Percentiles rank a stretch among this genome's conserved stretches.
Conservation (phyloP, 495 filamentous ascomycete species). For the Tuber borchii region DNA sequence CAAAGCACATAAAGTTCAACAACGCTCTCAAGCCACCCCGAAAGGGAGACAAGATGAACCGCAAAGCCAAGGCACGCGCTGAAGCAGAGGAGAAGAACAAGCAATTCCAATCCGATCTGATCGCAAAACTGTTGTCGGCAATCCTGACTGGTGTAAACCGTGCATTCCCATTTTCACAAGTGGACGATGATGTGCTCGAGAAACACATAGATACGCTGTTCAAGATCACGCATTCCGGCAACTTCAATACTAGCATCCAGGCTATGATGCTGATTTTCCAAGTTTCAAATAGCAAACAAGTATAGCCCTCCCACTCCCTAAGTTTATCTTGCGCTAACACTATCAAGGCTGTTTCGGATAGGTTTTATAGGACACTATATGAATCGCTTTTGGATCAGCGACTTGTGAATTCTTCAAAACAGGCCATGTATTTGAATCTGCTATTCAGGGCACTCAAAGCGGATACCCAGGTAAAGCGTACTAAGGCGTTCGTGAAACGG, state of each 20-base stretch:
- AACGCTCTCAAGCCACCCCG: constrained; percentile 31
- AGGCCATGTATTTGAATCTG: constrained; percentile 87
- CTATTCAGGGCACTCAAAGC: constrained; percentile 79
- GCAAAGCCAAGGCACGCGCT: constrained; percentile 36
- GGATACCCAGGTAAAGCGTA: constrained; percentile 75
- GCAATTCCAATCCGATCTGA: constrained; percentile 58
- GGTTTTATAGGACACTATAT: constrained; percentile 92
- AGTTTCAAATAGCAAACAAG: constrained; percentile 69
- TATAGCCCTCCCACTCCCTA: constrained; percentile 21
- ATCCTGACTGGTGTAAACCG: constrained; percentile 91
- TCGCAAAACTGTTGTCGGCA: constrained; percentile 83
- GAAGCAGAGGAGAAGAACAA: constrained; percentile 53
- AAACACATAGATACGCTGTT: constrained; percentile 90
- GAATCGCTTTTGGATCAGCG: constrained; percentile 89
- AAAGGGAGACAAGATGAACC: constrained; percentile 39
- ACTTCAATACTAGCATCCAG: constrained; percentile 97
- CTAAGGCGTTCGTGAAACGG: constrained; percentile 92
- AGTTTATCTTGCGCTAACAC: not conserved
- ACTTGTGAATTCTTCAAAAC: constrained; percentile 83
- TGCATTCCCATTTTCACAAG: constrained; percentile 82
- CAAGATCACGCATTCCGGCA: constrained; percentile 90
- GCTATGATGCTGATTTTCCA: constrained; percentile 95
- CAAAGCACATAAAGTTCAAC: constrained; percentile 29
- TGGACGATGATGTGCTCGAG: constrained; percentile 52
- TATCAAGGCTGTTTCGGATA: constrained; percentile 57